Conservation (phyloP, 2,329 filamentous ascomycete genomes). For the Ophiostoma ips region DNA sequence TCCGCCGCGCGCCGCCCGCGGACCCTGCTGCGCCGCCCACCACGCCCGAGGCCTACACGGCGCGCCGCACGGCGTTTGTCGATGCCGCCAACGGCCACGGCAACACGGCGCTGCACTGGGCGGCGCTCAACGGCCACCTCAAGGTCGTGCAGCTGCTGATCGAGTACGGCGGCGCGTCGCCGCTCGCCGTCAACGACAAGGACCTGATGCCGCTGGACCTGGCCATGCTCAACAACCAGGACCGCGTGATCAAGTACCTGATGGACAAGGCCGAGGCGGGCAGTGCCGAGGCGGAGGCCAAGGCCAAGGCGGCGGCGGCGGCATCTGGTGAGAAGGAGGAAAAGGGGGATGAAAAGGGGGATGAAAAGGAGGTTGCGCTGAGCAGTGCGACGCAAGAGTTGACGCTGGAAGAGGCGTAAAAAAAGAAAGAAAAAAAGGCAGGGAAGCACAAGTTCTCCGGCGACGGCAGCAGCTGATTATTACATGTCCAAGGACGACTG, state of each 20-base stretch:
- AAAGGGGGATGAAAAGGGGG: not conserved
- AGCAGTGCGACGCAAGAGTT: not conserved
- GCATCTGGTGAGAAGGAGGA: not conserved
- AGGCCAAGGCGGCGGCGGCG: not conserved
- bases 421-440: not conserved
- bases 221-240: slow-evolving; percentile 56
- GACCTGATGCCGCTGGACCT: slow-evolving; percentile 71
- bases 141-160: slow-evolving; percentile 65
- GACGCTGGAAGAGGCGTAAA: not conserved
- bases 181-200: slow-evolving; percentile 64
- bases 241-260: slow-evolving; percentile 49
- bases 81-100: slow-evolving; percentile 65
- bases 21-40: slow-evolving; percentile 25
- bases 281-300: not conserved
- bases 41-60: slow-evolving; percentile 19
- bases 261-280: slow-evolving; percentile 19
- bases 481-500: not conserved
- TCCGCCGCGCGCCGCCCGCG: slow-evolving; percentile 3
- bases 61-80: slow-evolving; percentile 31
- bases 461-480: too few relatives aligned
- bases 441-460: not conserved
- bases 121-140: slow-evolving; percentile 76
- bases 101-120: slow-evolving; percentile 91
- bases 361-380: not conserved
- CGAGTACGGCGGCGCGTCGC: slow-evolving; percentile 63